Evolutionary conservation across 177 flowering plant species (phyloP), one percentile per base, ranked within the genome.

Genomic region (Vitis hybrid): DNA sequence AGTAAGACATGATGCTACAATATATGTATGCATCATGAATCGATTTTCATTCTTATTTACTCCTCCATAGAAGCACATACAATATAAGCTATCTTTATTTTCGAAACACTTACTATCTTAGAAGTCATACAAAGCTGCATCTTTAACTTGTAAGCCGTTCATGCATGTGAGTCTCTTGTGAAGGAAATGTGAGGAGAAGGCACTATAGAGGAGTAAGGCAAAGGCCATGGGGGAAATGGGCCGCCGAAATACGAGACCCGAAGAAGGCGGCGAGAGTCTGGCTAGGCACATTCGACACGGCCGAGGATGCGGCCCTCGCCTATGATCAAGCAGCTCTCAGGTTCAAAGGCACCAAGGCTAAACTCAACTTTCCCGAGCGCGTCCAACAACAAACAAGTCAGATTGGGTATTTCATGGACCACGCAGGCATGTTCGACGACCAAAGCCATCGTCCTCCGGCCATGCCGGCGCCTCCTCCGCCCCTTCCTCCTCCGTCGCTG

Each of bases 201-300:
- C 85, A 81, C 63, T 88, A 86, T 59, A 81, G 89, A 75, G 90
- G 90, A 63, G 92, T 85, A 7, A 79, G 89, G 72, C 92, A 85
- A 68, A 80, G 92, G 62, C 90, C 90, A 4, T 88, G 92, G 92
- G 92, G 92, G 0, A 88, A 88, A 74, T 88, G 92, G 92, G 92
- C 92, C 61, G 90, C 92, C 0, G 92, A 88, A 74, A 88, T 88
- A 10, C 83, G 91, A 18, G 91, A 88, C 65, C 91, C 91, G 1
- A 84, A 84, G 74, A 88, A 84, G 48, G 89, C 91, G 24, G 91
- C 90, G 0, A 67, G 91, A 50, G 89, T 88, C 2, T 88, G 91
- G 91, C 82, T 88, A 0, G 91, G 91, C 30, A 88, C 91, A 15
- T 88, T 86, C 64, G 91, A 86, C 71, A 88, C 90, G 0, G 90